These are phyloP conservation scores for Fragilariopsis cylindrus DNA, from an alignment of 108 stramenopile species.

Conservation along the genomic window DNA sequence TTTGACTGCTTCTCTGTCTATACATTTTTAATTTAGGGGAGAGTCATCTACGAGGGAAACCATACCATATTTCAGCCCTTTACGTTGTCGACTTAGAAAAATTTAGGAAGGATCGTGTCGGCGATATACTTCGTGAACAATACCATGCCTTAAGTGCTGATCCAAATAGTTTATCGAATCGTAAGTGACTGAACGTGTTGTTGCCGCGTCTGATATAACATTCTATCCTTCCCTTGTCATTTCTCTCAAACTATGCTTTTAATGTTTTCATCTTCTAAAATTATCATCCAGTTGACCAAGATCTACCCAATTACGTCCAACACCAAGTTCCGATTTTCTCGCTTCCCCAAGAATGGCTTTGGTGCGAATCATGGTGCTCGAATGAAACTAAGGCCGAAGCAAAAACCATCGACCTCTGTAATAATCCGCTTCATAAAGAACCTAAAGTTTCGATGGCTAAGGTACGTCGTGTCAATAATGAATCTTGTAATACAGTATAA, in stretches of 20 bases:
- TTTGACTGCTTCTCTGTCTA: not conserved
- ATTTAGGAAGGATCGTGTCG: slow-evolving; percentile 88
- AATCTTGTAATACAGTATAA: too few relatives aligned
- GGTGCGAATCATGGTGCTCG: slow-evolving; percentile 99
- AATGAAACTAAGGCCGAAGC: slow-evolving; percentile 93
- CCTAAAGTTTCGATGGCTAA: slow-evolving; percentile 99
- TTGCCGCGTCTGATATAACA: not conserved
- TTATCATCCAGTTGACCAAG: slow-evolving; percentile 65
- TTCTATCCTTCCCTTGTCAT: not conserved
- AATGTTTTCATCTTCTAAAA: too few relatives aligned
- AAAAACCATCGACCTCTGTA: slow-evolving; percentile 99
- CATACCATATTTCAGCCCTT: slow-evolving; percentile 97
- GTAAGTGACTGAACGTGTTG: not conserved
- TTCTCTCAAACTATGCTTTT: not conserved
- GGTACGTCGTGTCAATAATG: not conserved
- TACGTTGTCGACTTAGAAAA: slow-evolving; percentile 96
- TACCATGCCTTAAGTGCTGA: slow-evolving; percentile 95
- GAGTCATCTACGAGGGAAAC: slow-evolving; percentile 86
- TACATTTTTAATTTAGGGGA: slow-evolving; percentile 51
- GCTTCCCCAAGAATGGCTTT: slow-evolving; percentile 98
- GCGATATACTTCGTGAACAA: slow-evolving; percentile 90
- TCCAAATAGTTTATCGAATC: slow-evolving; percentile 94
- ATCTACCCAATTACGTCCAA: slow-evolving; percentile 98
- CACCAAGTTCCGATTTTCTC: slow-evolving; percentile 87
- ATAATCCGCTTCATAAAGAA: slow-evolving; percentile 98